Evolutionary conservation across 331 rosid genomes (phyloP).

Genomic region (Acacia pycnantha): DNA sequence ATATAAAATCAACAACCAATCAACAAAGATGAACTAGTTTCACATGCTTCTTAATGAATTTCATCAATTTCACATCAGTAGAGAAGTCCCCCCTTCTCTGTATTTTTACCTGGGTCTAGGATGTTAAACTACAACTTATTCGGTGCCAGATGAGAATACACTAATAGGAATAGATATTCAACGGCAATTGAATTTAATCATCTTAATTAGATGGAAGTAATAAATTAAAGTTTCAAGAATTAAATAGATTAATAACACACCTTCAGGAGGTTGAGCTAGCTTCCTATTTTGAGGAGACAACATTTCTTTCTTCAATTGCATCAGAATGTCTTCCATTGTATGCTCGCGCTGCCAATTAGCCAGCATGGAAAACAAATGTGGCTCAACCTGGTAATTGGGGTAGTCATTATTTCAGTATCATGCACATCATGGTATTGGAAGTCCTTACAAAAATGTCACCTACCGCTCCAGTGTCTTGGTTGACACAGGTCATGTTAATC

Average conservation of each 20-base stretch:
- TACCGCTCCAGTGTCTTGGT: conserved; percentile 89
- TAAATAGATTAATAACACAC: conserved; percentile 32
- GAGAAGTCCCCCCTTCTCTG: neutral
- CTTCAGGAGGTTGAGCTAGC: conserved; percentile 95
- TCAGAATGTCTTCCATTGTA: conserved; percentile 87
- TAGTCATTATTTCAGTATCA: conserved; percentile 33
- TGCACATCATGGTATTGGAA: conserved; percentile 1
- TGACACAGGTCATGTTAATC: conserved; percentile 93
- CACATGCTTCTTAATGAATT: neutral
- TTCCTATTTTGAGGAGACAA: conserved; percentile 85
- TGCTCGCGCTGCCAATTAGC: conserved; percentile 88
- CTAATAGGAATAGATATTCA: neutral
- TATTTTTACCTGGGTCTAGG: neutral
- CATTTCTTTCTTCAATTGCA: conserved; percentile 96
- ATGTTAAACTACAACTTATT: neutral
- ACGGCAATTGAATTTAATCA: neutral
- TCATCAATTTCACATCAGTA: neutral
- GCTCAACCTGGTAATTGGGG: conserved; percentile 72
- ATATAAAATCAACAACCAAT: conserved; percentile 18
- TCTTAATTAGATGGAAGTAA: neutral
- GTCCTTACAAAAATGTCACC: conserved; percentile 25
- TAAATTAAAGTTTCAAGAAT: neutral
- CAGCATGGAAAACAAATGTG: conserved; percentile 86
- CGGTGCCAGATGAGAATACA: neutral
- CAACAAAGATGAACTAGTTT: neutral